Conservation (phyloP, 1,139 yeast species). For the Pichia sp. region DNA sequence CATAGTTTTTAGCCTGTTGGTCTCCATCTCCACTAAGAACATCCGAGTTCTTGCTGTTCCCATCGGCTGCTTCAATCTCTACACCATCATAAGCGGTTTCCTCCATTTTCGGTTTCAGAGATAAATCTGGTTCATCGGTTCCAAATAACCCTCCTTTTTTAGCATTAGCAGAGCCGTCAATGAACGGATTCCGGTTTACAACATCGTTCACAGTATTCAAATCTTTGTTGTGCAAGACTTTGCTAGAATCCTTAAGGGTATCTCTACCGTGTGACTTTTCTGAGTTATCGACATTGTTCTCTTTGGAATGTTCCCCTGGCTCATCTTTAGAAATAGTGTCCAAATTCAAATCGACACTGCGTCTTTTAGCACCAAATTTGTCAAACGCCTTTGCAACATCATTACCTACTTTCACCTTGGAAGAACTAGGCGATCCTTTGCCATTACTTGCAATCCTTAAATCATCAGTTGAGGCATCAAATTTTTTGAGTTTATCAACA, state of each 20-base stretch:
- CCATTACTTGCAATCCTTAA: background rate
- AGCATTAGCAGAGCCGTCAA: conserved; percentile 8
- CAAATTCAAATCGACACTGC: conserved; percentile 6
- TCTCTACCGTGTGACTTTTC: background rate
- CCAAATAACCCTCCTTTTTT: conserved; percentile 1
- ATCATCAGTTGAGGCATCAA: conserved; percentile 19
- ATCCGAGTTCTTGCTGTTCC: no score
- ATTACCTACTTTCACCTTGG: conserved; percentile 17
- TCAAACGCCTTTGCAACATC: conserved; percentile 25
- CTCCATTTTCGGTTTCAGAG: background rate
- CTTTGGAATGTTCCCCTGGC: conserved; percentile 1
- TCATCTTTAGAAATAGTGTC: background rate
- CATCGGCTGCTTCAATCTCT: no score
- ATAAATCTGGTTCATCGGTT: background rate
- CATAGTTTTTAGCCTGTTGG: no score
- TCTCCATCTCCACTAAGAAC: no score
- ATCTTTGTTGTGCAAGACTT: background rate
- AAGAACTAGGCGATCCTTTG: conserved; percentile 6
- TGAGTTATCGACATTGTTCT: background rate
- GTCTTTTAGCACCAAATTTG: conserved; percentile 34
- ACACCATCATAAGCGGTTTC: background rate
- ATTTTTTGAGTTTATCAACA: conserved; percentile 25
- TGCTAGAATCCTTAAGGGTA: background rate
- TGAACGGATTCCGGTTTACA: conserved; percentile 10
- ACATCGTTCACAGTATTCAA: background rate